These are phyloP conservation scores for Diaporthe eres DNA, from an alignment of 2,329 filamentous ascomycete genomes.

Conservation along the genomic window DNA sequence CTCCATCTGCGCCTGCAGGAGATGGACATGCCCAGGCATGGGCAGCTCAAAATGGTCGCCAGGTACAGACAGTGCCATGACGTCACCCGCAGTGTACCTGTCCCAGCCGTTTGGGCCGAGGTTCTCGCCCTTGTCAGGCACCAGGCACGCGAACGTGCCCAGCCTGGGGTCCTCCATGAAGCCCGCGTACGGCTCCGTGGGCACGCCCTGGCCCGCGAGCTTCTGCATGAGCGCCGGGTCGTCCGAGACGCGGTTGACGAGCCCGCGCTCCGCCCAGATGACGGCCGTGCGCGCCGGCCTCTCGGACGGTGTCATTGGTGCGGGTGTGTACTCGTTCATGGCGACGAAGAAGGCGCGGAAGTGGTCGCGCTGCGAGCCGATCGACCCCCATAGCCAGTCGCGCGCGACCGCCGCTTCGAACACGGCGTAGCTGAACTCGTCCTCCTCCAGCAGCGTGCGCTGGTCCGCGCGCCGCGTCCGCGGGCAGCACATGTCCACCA, in stretches of 20 bases:
- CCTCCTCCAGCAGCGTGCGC: constrained; percentile 33
- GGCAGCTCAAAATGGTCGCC: constrained; percentile 40
- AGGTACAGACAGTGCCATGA: constrained; percentile 37
- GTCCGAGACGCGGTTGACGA: constrained; percentile 35
- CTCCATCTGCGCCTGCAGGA: constrained; percentile 8
- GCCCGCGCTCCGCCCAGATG: constrained; percentile 35
- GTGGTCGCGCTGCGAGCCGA: constrained; percentile 39
- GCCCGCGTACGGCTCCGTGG: constrained; percentile 31
- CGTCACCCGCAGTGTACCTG: constrained; percentile 32
- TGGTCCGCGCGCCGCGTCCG: not conserved
- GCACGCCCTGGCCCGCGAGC: constrained; percentile 35
- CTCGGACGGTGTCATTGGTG: constrained; percentile 27
- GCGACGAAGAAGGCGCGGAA: constrained; percentile 38
- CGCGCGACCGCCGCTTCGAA: not conserved
- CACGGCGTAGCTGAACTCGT: constrained; percentile 30
- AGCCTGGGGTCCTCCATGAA: constrained; percentile 41
- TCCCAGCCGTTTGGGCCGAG: constrained; percentile 40
- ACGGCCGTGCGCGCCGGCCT: constrained; percentile 29
- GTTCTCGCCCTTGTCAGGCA: constrained; percentile 39
- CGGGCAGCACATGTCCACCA: constrained; percentile 46
- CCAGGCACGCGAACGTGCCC: constrained; percentile 35
- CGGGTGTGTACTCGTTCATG: constrained; percentile 38
- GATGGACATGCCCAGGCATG: constrained; percentile 37
- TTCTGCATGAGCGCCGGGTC: constrained; percentile 39
- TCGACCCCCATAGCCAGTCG: constrained; percentile 20